Percentiles rank a stretch among this genome's conserved stretches.
These are phyloP conservation scores for Lactarius hengduanensis DNA, from an alignment of 768 basidiomycete species.

Conservation along the genomic window DNA sequence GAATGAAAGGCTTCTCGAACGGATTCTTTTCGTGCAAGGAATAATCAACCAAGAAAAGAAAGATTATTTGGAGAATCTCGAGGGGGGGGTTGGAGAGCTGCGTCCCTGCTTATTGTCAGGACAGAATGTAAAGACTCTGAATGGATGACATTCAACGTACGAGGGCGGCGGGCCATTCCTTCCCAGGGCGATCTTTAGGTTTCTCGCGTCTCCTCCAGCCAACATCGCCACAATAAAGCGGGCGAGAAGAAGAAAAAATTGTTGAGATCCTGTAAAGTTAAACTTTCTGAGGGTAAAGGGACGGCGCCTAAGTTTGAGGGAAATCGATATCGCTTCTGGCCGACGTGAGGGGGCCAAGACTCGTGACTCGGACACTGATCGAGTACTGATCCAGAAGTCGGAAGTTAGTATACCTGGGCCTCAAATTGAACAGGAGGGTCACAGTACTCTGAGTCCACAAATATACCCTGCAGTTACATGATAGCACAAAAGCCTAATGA, in stretches of 20 bases:
- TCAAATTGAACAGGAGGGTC: no score
- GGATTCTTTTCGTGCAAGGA: no score
- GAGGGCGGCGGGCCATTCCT: neutral
- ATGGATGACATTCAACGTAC: slow-evolving; percentile 1
- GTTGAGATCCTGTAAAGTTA: neutral
- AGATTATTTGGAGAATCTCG: slow-evolving; percentile 21
- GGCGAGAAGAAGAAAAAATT: neutral
- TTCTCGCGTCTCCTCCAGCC: neutral
- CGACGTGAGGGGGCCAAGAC: no score
- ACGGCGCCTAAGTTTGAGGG: no score
- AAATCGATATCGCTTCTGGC: no score
- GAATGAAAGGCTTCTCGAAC: no score
- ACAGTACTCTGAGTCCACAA: no score
- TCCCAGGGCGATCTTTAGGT: neutral
- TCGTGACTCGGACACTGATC: no score
- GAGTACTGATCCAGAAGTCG: no score
- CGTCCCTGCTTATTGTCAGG: neutral
- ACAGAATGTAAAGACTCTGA: neutral
- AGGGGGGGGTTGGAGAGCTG: slow-evolving; percentile 6
- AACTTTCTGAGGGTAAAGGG: neutral
- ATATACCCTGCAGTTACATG: no score
- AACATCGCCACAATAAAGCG: neutral
- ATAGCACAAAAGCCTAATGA: no score
- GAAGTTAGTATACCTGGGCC: no score
- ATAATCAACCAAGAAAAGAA: neutral